Base-by-base conservation (phyloP, 2,329 filamentous ascomycete species). In the Pseudocercospora fijiensis region DNA sequence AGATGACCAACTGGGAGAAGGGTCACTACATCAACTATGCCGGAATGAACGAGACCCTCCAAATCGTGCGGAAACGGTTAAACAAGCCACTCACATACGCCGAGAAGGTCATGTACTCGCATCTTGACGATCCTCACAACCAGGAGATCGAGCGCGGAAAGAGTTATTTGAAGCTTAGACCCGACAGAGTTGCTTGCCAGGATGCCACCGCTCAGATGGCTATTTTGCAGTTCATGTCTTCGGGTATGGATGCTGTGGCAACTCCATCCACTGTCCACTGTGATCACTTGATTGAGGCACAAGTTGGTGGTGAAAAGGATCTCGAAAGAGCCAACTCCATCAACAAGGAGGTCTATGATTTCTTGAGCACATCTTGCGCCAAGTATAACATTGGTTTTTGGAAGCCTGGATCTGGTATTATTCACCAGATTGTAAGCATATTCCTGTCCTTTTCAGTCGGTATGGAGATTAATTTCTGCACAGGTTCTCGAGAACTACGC, bases 371-470 rank as follows among this genome's bases (percentile, higher is more conserved):
- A 68, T 90, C 94, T 70, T 98, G 94, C 79, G 93, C 93, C 77
- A 99, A 98, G 85, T 99, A 98, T 86, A 94, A 98, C 86, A 98
- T 98, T 79, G 95, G 95, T 84, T 98, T 98, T 89, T 99, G 95
- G 95, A 92, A 87, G 80, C 95, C 95, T 70, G 95, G 95, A 74
- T 97, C 94, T 78, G 95, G 95, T 86, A 99, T 98, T 79, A 99
- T 99, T 74, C 95, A 99, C 84, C 95, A 98, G 85, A 98, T 98
- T 77, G 82, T 98, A 26, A 16, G 45, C 16, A 2, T 18, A 18
- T n/a, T 7, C 18, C 37, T n/a, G 18, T 8, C 18, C 8, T 7
- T 18, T 6, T 41, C 37, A 37, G 2, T n/a, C n/a, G 16, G 18
- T 13, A 41, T 18, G 37, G 4, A 41, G 9, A n/a, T 7, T 41